Base-by-base conservation (phyloP, 352 stramenopile genomes). In the Phytophthora cryptogea region DNA sequence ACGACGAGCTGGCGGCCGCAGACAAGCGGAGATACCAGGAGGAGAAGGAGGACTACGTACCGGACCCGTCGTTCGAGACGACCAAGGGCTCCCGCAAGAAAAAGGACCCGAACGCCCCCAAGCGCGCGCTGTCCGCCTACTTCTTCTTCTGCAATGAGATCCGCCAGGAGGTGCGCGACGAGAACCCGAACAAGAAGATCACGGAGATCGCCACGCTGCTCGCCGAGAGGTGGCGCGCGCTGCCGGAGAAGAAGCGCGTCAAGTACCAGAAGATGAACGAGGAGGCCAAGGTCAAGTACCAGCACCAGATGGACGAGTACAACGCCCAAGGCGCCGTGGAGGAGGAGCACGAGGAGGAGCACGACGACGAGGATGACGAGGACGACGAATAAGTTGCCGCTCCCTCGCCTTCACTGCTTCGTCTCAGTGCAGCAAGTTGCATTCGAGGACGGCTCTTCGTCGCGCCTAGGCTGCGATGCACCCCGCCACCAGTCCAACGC, bases 111-210 rank as follows among this genome's bases (percentile, higher is more conserved):
- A 90, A 91, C 61, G 93, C 93, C 5, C 95, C 95, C 26, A 98
- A 98, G 86, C 87, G 92, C 53, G 90, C 94, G 66, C 85, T 97
- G 66, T 97, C 89, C 17, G 89, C 95, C 1, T 98, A 98, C 72
- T 90, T 98, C 33, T 93, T 98, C 64, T 99, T 98, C 68, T 97
- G 93, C 63, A 97, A 97, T 64, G 91, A 96, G 41, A 96, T 97
- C 66, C 86, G 92, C 60, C 78, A 90, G 42, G 66, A 82, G 30
- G 94, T 97, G 65, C 92, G 94, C 41, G 76, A 90, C 10, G 90
- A 97, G 66, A 97, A 98, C 79, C 94, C 94, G 28, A 89, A 87
- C 76, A 97, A 97, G 79, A 96, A 92, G 53, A 97, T 98, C 63
- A 97, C 89, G 59, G 94, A 98, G 66, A 89, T 98, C 63, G 89